These are phyloP conservation scores for Oryza glaberrima DNA, from an alignment of 176 grass and related monocot species.

Conservation along the genomic window DNA sequence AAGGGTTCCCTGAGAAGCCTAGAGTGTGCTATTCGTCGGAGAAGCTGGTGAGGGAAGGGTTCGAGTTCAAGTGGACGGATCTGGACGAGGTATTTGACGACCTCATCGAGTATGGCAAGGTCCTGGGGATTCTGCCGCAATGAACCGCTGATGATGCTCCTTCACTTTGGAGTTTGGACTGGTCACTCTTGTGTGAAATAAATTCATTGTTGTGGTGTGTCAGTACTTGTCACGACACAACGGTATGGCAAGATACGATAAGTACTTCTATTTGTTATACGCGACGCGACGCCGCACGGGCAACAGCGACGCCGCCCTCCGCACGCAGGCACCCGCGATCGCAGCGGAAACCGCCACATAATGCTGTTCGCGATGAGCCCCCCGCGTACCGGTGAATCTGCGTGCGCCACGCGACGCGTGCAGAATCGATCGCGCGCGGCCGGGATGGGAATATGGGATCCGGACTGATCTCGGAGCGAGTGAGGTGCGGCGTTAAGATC, in stretches of 20 bases:
- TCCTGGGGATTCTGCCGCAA: slow-evolving; percentile 42
- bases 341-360: too few relatives aligned
- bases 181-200: neutral
- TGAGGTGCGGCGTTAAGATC: neutral
- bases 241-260: too few relatives aligned
- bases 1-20: neutral
- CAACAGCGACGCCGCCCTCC: too few relatives aligned
- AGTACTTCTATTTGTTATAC: too few relatives aligned
- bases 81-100: slow-evolving; percentile 50
- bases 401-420: too few relatives aligned
- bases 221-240: too few relatives aligned
- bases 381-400: too few relatives aligned
- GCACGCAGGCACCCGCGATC: too few relatives aligned
- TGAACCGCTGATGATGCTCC: neutral
- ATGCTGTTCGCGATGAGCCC: too few relatives aligned
- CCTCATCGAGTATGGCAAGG: slow-evolving; percentile 50
- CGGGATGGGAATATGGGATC: too few relatives aligned
- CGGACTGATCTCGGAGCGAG: neutral
- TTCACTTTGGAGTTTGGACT: neutral
- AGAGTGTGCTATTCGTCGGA: slow-evolving; percentile 17
- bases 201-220: neutral
- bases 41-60: slow-evolving; percentile 47
- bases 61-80: slow-evolving; percentile 47
- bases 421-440: too few relatives aligned
- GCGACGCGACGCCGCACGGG: too few relatives aligned